Conservation (phyloP, 768 basidiomycete species). For the Amanita exitialis region DNA sequence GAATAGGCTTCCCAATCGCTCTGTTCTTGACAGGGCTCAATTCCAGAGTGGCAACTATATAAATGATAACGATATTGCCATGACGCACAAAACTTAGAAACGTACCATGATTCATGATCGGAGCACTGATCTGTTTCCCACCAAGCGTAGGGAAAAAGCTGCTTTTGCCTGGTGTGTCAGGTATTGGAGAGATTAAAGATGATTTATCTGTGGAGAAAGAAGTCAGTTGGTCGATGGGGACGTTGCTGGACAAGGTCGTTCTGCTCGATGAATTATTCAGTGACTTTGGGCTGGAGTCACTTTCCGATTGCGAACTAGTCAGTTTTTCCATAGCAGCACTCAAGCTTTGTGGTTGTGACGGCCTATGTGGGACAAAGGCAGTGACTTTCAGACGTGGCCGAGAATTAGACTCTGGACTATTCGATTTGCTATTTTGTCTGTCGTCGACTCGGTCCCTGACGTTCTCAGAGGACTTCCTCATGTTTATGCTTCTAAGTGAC, state of each 20-base stretch:
- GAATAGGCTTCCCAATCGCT: conserved; percentile 51
- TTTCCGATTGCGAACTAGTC: conserved; percentile 32
- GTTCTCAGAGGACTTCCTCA: conserved; percentile 20
- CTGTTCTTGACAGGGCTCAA: conserved; percentile 72
- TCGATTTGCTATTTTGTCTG: conserved; percentile 12
- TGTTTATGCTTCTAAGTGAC: conserved; percentile 7
- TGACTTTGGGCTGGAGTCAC: conserved; percentile 17
- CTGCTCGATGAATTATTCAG: conserved; percentile 15
- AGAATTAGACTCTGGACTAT: conserved; percentile 27
- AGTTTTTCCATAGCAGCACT: conserved; percentile 65
- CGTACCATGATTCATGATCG: conserved; percentile 63
- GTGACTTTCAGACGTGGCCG: conserved; percentile 44
- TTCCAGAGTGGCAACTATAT: conserved; percentile 52
- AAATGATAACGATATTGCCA: conserved; percentile 3
- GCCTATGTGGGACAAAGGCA: conserved; percentile 41
- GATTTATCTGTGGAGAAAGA: conserved; percentile 14
- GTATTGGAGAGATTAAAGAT: conserved; percentile 19
- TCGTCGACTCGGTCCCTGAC: conserved; percentile 7
- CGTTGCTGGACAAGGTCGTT: conserved; percentile 3
- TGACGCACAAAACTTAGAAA: conserved; percentile 5
- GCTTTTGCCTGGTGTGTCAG: conserved; percentile 13
- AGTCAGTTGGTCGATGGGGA: conserved; percentile 14
- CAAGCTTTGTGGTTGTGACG: conserved; percentile 59
- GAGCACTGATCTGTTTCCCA: conserved; percentile 59
- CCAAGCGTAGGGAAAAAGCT: conserved; percentile 27